A percentile compares a stretch with the other conserved stretches of the same genome.
Evolutionary conservation across 805 yeast genomes (phyloP).

Genomic region (Ogataea polymorpha): DNA sequence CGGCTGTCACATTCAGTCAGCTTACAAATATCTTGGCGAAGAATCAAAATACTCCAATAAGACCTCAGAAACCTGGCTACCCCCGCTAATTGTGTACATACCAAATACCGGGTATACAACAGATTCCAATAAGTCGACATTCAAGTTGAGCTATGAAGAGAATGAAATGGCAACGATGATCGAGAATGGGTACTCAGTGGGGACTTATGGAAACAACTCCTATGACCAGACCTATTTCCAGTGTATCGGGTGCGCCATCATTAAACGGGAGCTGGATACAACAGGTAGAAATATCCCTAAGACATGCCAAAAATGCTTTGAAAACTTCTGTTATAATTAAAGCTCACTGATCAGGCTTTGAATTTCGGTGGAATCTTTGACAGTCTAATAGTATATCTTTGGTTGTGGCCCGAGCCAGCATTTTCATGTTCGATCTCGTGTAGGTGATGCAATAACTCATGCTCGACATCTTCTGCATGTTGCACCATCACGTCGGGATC

Average conservation of each 20-base stretch:
- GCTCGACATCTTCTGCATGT: slow-evolving; percentile 87
- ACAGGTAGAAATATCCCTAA: slow-evolving; percentile 20
- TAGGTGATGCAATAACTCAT: slow-evolving; percentile 80
- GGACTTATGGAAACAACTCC: slow-evolving; percentile 43
- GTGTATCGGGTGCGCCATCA: slow-evolving; percentile 57
- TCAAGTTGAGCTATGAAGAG: slow-evolving; percentile 47
- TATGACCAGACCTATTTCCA: slow-evolving; percentile 34
- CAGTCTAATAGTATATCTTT: slow-evolving; percentile 17
- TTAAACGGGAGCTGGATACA: slow-evolving; percentile 52
- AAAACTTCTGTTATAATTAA: slow-evolving; percentile 39
- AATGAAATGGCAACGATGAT: slow-evolving; percentile 45
- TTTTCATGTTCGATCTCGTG: slow-evolving; percentile 69
- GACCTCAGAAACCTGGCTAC: slow-evolving; percentile 28
- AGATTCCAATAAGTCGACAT: slow-evolving; percentile 56
- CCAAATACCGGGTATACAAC: slow-evolving; percentile 43
- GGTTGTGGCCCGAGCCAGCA: slow-evolving; percentile 17
- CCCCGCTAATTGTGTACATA: slow-evolving; percentile 54
- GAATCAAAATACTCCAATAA: slow-evolving; percentile 6
- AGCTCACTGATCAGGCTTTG: slow-evolving; percentile 5
- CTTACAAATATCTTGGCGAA: slow-evolving; percentile 25
- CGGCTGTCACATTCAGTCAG: slow-evolving; percentile 39
- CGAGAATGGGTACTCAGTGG: slow-evolving; percentile 50
- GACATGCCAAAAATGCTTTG: slow-evolving; percentile 37
- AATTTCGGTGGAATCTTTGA: slow-evolving; percentile 23
- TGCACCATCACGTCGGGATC: slow-evolving; percentile 81